Conservation (phyloP, 169 alveolate genomes). For the Plasmodium berghei region DNA sequence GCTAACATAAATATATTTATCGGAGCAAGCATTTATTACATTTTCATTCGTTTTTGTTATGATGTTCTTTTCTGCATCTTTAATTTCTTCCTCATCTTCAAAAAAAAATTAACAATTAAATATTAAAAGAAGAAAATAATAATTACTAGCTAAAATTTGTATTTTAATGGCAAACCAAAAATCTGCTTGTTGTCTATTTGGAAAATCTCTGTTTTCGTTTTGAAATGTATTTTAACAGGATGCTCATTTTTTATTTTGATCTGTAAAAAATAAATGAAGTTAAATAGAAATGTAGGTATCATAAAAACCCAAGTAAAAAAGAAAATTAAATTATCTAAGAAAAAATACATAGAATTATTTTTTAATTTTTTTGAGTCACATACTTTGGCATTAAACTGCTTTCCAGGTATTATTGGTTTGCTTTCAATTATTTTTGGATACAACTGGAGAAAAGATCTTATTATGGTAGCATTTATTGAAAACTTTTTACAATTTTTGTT, state of each 20-base stretch:
- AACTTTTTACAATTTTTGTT: constrained; percentile 44
- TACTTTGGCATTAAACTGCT: constrained; percentile 47
- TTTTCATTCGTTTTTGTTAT: constrained; percentile 37
- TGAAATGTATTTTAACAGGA: constrained; percentile 60
- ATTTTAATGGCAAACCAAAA: constrained; percentile 34
- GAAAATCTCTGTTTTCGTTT: constrained; percentile 46
- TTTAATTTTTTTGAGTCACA: background rate
- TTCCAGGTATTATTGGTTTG: constrained; percentile 38
- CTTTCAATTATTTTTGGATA: constrained; percentile 69
- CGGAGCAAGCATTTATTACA: constrained; percentile 53
- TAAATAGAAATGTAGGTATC: background rate
- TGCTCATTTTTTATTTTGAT: constrained; percentile 57
- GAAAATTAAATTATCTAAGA: background rate
- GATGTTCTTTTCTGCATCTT: constrained; percentile 54
- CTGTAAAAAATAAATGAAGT: constrained; percentile 20
- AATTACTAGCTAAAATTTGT: background rate
- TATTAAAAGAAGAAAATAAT: background rate
- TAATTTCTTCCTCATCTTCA: constrained; percentile 61
- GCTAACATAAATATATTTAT: constrained; percentile 48
- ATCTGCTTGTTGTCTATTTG: constrained; percentile 43
- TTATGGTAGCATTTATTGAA: constrained; percentile 34
- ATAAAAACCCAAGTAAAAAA: background rate
- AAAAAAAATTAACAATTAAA: background rate
- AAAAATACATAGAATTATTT: background rate
- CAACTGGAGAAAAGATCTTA: constrained; percentile 23